Percentiles rank a stretch among this genome's conserved stretches.
Conservation (phyloP, 257 asterid species). For the Agastache rugosa region DNA sequence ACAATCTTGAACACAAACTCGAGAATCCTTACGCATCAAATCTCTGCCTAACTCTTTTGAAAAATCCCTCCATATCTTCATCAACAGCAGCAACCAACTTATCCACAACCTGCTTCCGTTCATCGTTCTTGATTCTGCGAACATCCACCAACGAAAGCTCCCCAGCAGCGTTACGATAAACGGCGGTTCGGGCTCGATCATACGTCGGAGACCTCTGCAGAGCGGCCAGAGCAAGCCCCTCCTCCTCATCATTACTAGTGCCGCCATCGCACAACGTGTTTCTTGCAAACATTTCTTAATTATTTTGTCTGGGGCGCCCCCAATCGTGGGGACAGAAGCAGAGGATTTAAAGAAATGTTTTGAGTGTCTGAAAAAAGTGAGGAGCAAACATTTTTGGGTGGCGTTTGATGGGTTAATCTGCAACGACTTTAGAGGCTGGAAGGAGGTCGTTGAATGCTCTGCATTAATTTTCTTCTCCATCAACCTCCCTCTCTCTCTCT, state of each 20-base stretch:
- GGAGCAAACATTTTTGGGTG: constrained; percentile 30
- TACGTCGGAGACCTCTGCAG: constrained; percentile 75
- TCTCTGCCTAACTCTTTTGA: constrained; percentile 72
- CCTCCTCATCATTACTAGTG: constrained; percentile 53
- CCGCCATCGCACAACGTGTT: constrained; percentile 37
- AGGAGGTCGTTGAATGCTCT: constrained; percentile 46
- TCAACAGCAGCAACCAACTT: constrained; percentile 55
- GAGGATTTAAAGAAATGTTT: constrained; percentile 43
- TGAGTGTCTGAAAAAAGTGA: constrained; percentile 14
- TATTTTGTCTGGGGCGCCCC: constrained; percentile 38
- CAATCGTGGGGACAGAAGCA: constrained; percentile 24
- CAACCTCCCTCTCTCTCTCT: not conserved
- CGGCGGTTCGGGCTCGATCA: constrained; percentile 63
- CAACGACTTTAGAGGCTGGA: constrained; percentile 64
- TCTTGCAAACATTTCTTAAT: constrained; percentile 42
- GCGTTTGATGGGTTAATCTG: constrained; percentile 48
- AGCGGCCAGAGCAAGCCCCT: constrained; percentile 65
- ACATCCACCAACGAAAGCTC: constrained; percentile 69
- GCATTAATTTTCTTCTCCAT: constrained; percentile 39
- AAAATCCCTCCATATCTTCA: constrained; percentile 64
- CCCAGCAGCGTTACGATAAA: constrained; percentile 56
- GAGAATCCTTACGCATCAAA: constrained; percentile 78
- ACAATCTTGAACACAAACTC: too few relatives aligned
- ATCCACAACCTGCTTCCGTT: constrained; percentile 62
- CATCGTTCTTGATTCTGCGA: constrained; percentile 50